Evolutionary conservation across 768 basidiomycete species (phyloP).

Genomic region (Auricularia cornea): DNA sequence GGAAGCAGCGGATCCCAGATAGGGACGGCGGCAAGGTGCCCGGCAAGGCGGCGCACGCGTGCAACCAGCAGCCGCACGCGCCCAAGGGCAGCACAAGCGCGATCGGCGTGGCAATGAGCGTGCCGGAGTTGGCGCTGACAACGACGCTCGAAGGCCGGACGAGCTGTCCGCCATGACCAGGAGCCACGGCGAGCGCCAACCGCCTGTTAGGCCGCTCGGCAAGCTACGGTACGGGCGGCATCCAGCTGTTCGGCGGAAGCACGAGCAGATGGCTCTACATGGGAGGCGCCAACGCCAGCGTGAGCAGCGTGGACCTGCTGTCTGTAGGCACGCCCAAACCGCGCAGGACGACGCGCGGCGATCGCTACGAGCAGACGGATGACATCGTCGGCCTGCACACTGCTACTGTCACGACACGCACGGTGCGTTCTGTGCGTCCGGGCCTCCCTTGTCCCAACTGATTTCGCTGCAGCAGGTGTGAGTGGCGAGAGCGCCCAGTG

Average conservation of each 20-base stretch:
- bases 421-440: too few species aligned
- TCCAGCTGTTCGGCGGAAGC: not conserved
- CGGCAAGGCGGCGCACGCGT: slow-evolving; percentile 65
- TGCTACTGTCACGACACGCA: too few species aligned
- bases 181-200: not conserved
- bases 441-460: too few species aligned
- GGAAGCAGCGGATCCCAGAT: too few species aligned
- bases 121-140: not conserved
- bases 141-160: not conserved
- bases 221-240: not conserved
- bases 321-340: not conserved
- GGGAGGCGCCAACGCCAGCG: not conserved
- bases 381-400: not conserved
- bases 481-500: not conserved
- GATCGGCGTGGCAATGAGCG: not conserved
- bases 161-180: not conserved
- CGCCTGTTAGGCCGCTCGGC: not conserved
- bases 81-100: not conserved
- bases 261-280: not conserved
- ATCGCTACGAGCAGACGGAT: not conserved
- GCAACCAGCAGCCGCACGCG: slow-evolving; percentile 38
- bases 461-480: not conserved
- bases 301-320: not conserved
- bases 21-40: too few species aligned
- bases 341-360: not conserved